Conservation (phyloP, 1,284 basidiomycete genomes). For the Trichosporon sp. region DNA sequence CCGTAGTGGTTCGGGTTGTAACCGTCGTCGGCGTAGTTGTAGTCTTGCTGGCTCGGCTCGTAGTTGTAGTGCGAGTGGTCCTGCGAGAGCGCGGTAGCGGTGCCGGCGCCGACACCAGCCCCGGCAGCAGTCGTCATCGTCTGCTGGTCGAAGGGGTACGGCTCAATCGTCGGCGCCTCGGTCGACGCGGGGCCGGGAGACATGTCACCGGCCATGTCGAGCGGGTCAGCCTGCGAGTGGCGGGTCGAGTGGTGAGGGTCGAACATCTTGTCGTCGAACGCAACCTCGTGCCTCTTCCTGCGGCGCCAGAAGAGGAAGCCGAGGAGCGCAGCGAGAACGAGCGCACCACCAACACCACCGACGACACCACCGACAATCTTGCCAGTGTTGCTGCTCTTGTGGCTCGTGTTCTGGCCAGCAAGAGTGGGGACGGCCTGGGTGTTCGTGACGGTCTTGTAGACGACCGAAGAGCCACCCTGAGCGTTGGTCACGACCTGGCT, state of each 20-base stretch:
- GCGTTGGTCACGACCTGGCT: background rate
- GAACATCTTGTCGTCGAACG: conserved; percentile 57
- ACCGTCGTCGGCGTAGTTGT: conserved; percentile 17
- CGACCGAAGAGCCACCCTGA: background rate
- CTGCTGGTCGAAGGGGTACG: conserved; percentile 27
- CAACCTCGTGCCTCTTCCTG: conserved; percentile 41
- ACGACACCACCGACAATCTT: conserved; percentile 57
- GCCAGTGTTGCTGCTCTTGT: conserved; percentile 42
- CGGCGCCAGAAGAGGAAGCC: conserved; percentile 49
- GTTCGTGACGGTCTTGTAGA: conserved; percentile 3
- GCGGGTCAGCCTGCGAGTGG: conserved; percentile 50
- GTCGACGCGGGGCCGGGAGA: conserved; percentile 39
- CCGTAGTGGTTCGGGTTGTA: conserved; percentile 31
- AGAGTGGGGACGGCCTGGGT: background rate
- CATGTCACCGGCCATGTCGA: conserved; percentile 46
- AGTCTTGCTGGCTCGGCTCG: conserved; percentile 8
- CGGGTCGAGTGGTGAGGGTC: conserved; percentile 47
- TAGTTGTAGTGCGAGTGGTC: conserved; percentile 18
- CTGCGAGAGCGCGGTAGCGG: background rate
- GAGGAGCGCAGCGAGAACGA: conserved; percentile 42
- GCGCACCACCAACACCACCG: conserved; percentile 52
- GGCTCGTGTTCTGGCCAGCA: background rate
- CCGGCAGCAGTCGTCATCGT: conserved; percentile 14
- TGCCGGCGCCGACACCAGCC: background rate
- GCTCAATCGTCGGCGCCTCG: conserved; percentile 36